phyloP scores from a whole-genome alignment of 2,329 filamentous ascomycete genomes.

The Beauveria scarabaeidicola region DNA sequence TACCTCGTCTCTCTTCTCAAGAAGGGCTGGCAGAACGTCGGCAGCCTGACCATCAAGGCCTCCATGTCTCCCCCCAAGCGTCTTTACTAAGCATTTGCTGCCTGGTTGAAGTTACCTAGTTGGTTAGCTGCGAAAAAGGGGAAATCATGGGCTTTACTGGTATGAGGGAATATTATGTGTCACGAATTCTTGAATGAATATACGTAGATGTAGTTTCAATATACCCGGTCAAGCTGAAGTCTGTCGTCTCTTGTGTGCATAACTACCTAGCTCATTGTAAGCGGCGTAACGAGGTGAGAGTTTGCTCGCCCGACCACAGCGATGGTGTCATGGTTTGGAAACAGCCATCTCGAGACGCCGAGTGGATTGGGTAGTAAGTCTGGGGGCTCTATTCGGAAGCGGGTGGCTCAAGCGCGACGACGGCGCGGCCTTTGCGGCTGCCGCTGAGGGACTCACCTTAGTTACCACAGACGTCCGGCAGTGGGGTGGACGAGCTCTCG shows the following conservation, averaged over 20 bases:
- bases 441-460: not conserved
- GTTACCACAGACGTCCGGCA: not conserved
- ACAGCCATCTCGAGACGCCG: constrained; percentile 25
- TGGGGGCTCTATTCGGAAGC: constrained; percentile 1
- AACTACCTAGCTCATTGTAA: too few relatives aligned
- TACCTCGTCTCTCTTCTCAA: constrained; percentile 98
- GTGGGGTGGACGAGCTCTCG: not conserved
- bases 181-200: constrained; percentile 9
- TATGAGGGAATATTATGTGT: not conserved
- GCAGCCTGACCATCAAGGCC: constrained; percentile 99
- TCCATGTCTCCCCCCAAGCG: constrained; percentile 98
- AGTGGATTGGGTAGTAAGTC: constrained; percentile 24
- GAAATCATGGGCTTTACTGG: not conserved
- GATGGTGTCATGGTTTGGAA: constrained; percentile 18
- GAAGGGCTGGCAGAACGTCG: constrained; percentile 99
- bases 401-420: not conserved
- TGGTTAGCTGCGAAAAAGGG: not conserved
- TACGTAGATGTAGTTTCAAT: constrained; percentile 8
- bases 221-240: constrained; percentile 8
- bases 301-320: constrained; percentile 14
- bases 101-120: not conserved
- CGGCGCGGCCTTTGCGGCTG: not conserved
- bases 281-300: not conserved
- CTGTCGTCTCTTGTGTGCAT: not conserved
- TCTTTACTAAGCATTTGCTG: constrained; percentile 64